Percentiles rank a stretch among this genome's conserved stretches.
Conservation (phyloP, 2,329 filamentous ascomycete species). For the Drechslerella coelobrocha region DNA sequence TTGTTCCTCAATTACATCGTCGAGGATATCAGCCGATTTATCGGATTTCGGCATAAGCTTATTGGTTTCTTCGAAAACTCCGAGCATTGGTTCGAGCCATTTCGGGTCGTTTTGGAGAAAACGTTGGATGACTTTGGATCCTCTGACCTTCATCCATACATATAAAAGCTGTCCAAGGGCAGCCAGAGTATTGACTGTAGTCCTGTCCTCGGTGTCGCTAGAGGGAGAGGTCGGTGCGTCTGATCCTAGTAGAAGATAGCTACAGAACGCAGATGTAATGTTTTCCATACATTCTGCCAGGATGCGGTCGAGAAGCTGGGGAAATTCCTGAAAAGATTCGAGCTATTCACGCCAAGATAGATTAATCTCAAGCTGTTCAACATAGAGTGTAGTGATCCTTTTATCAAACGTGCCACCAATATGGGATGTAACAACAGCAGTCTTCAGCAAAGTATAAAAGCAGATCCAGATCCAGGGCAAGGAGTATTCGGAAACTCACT, state of each 20-base stretch:
- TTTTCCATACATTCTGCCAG: constrained; percentile 76
- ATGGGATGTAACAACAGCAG: not conserved
- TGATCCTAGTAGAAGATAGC: constrained; percentile 15
- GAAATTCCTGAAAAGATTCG: constrained; percentile 92
- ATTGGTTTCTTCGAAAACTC: constrained; percentile 70
- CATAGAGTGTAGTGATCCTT: too few relatives aligned
- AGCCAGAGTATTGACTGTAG: constrained; percentile 56
- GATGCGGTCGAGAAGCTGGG: constrained; percentile 87
- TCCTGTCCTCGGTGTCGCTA: constrained; percentile 17
- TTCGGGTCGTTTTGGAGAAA: constrained; percentile 90
- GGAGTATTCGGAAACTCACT: constrained; percentile 5
- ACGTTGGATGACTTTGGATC: constrained; percentile 87
- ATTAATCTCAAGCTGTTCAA: not conserved
- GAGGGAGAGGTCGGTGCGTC: constrained; percentile 53
- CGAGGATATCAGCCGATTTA: constrained; percentile 49
- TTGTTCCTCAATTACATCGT: constrained; percentile 23
- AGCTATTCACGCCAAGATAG: constrained; percentile 60
- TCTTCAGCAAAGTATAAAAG: too few relatives aligned
- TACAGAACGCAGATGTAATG: constrained; percentile 73
- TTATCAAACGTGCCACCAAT: constrained; percentile 9
- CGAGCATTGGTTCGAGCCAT: constrained; percentile 80
- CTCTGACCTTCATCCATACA: constrained; percentile 90
- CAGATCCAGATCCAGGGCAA: too few relatives aligned
- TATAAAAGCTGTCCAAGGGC: constrained; percentile 84
- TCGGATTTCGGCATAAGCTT: constrained; percentile 51